Percentiles rank a stretch among this genome's conserved stretches.
Evolutionary conservation across 1,284 basidiomycete species (phyloP).

Genomic region (Apiotrichum brassicae): DNA sequence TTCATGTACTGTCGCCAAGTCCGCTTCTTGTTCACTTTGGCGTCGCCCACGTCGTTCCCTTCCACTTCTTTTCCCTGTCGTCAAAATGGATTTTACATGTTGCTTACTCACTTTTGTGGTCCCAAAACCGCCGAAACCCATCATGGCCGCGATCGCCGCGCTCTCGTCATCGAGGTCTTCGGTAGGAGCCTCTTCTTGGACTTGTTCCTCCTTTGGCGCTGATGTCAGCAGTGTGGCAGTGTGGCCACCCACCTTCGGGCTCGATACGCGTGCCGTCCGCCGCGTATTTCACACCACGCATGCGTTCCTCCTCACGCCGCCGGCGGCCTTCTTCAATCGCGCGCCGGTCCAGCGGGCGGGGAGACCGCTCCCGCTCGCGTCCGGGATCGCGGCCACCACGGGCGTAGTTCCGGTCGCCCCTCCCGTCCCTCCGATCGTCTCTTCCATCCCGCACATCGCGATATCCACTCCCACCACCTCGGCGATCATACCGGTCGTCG

Average conservation of each 20-base stretch:
- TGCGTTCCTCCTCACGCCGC: slow-evolving; percentile 42
- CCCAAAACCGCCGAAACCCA: slow-evolving; percentile 85
- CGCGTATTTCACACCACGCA: slow-evolving; percentile 28
- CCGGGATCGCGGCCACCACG: slow-evolving; percentile 3
- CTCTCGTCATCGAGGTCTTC: slow-evolving; percentile 60
- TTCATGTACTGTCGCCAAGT: slow-evolving; percentile 77
- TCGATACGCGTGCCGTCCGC: slow-evolving; percentile 24
- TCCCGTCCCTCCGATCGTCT: slow-evolving; percentile 9
- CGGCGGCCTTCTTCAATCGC: slow-evolving; percentile 44
- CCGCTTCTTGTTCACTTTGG: slow-evolving; percentile 74
- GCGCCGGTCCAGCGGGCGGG: slow-evolving; percentile 31
- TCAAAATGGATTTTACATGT: too few species aligned
- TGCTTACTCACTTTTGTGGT: slow-evolving; percentile 69
- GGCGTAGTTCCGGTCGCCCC: background rate
- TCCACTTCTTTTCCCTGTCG: slow-evolving; percentile 66
- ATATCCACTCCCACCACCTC: slow-evolving; percentile 13
- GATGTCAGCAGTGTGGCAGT: background rate
- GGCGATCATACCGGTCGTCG: slow-evolving; percentile 7
- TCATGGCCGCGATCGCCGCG: slow-evolving; percentile 76
- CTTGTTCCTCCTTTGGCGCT: background rate
- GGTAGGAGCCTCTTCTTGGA: slow-evolving; percentile 53
- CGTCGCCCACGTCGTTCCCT: slow-evolving; percentile 52
- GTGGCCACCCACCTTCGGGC: slow-evolving; percentile 16
- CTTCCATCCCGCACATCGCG: slow-evolving; percentile 7
- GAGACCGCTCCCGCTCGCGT: slow-evolving; percentile 21